Evolutionary conservation across 192 early-diverging fungal genomes (phyloP).

Genomic region (Geranomyces michiganensis): DNA sequence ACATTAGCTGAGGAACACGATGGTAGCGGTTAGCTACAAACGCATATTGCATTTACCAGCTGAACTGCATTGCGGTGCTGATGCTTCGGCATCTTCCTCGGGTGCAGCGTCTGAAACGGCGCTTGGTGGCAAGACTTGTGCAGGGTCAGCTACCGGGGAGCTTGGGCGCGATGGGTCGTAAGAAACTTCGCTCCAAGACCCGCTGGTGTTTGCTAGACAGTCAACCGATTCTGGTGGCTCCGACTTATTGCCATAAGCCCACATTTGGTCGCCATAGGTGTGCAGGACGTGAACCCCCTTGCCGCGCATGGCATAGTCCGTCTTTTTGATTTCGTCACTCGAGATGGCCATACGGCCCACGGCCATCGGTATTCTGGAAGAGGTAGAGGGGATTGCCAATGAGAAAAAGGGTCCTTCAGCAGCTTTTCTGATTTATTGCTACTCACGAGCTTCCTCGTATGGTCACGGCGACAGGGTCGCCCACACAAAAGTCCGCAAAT

Average conservation of each 20-base stretch:
- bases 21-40: no score
- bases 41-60: no score
- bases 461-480: slow-evolving; percentile 58
- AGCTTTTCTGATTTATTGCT: neutral
- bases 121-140: neutral
- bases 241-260: slow-evolving; percentile 47
- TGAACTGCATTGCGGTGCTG: neutral
- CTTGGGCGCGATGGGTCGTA: slow-evolving; percentile 1
- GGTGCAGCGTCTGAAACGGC: neutral
- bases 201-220: slow-evolving; percentile 13
- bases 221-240: slow-evolving; percentile 31
- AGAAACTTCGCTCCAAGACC: slow-evolving; percentile 17
- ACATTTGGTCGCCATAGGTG: slow-evolving; percentile 77
- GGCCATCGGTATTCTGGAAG: slow-evolving; percentile 58
- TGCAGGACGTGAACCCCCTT: slow-evolving; percentile 80
- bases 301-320: slow-evolving; percentile 66
- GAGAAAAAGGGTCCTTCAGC: neutral
- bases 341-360: slow-evolving; percentile 69
- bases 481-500: slow-evolving; percentile 47
- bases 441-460: slow-evolving; percentile 56
- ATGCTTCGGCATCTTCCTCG: neutral
- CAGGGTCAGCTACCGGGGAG: neutral
- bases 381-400: neutral
- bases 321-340: slow-evolving; percentile 48
- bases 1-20: slow-evolving; percentile 17